Percentiles rank a stretch among this genome's conserved stretches.
These are phyloP conservation scores for Skeletonema costatum DNA, from an alignment of 108 stramenopile genomes.

Conservation along the genomic window DNA sequence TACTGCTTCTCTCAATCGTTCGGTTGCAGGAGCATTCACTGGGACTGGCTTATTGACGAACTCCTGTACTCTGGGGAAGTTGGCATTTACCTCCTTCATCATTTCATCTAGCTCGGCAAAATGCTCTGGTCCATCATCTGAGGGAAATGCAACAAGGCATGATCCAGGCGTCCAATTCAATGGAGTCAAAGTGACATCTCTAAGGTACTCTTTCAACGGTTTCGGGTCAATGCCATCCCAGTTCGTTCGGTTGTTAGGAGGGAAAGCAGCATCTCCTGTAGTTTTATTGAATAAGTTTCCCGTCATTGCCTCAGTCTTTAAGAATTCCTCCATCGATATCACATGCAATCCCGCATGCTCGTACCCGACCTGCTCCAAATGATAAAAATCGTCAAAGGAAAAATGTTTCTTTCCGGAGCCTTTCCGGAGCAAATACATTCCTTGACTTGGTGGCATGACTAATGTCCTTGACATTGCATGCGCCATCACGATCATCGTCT, in stretches of 20 bases:
- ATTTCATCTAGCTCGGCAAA: slow-evolving; percentile 55
- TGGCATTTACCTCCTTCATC: slow-evolving; percentile 34
- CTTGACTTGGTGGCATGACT: slow-evolving; percentile 87
- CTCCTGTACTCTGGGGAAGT: slow-evolving; percentile 20
- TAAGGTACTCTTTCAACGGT: slow-evolving; percentile 55
- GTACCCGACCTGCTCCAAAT: slow-evolving; percentile 52
- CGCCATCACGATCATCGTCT: slow-evolving; percentile 87
- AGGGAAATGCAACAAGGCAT: slow-evolving; percentile 85
- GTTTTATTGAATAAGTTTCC: slow-evolving; percentile 50
- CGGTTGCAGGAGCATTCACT: slow-evolving; percentile 56
- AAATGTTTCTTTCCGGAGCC: slow-evolving; percentile 47
- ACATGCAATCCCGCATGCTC: slow-evolving; percentile 77
- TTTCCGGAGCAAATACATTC: slow-evolving; percentile 70
- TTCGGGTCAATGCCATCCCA: slow-evolving; percentile 65
- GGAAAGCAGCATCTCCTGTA: slow-evolving; percentile 60
- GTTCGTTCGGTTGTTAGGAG: slow-evolving; percentile 71
- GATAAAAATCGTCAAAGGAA: slow-evolving; percentile 66
- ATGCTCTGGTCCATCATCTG: slow-evolving; percentile 55
- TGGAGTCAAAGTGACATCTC: slow-evolving; percentile 49
- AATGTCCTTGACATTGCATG: slow-evolving; percentile 89
- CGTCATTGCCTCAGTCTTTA: slow-evolving; percentile 55
- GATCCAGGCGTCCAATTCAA: slow-evolving; percentile 67
- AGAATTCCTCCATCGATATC: slow-evolving; percentile 77
- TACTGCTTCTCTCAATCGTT: slow-evolving; percentile 68
- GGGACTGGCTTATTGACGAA: slow-evolving; percentile 55